Base-by-base conservation (phyloP, 495 filamentous ascomycete species). In the Stereocaulon alpinum region DNA sequence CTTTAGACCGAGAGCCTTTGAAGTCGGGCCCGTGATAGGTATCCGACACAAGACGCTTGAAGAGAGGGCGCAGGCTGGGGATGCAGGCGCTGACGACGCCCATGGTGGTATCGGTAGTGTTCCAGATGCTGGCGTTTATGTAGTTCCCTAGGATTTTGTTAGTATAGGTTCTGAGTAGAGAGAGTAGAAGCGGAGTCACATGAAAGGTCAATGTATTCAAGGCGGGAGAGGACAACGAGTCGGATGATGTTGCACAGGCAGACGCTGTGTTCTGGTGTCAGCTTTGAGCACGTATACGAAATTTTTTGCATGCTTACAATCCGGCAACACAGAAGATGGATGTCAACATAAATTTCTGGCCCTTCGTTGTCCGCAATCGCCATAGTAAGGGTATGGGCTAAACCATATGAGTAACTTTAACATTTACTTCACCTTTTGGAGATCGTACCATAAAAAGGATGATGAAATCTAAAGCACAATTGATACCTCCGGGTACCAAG, bases 121-220 rank as follows among this genome's bases (percentile, higher is more conserved):
- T 59, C 63, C 63, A 65, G n/a, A 65, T 65, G 58, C 74, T 48
- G n/a, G 63, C 56, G 40, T 65, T 65, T 17, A 55, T 22, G 27
- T 57, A 63, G 30, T 59, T 59, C 61, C 59, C 59, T 61, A 4
- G 4, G 17, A 43, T 20, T 11, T 11, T 44, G 7, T 43, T 10
- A n/a, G 10, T 4, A 29, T 17, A 44, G 22, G n/a, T 24, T 14
- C 4, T 7, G 9, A 18, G 0, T 44, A 3, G 3, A 27, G 12
- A 17, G 4, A 45, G 41, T 4, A 44, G 15, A n/a, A 15, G n/a
- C 6, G 24, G 6, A 57, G 20, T 44, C 30, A 57, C 58, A 60
- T 5, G 58, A 54, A n/a, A 60, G 48, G 17, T 60, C 58, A 6
- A n/a, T 29, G 17, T 54, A 32, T 49, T 49, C 40, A 9, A 60